Evolutionary conservation across 2,329 filamentous ascomycete genomes (phyloP).

Genomic region (Calonectria leucothoes): DNA sequence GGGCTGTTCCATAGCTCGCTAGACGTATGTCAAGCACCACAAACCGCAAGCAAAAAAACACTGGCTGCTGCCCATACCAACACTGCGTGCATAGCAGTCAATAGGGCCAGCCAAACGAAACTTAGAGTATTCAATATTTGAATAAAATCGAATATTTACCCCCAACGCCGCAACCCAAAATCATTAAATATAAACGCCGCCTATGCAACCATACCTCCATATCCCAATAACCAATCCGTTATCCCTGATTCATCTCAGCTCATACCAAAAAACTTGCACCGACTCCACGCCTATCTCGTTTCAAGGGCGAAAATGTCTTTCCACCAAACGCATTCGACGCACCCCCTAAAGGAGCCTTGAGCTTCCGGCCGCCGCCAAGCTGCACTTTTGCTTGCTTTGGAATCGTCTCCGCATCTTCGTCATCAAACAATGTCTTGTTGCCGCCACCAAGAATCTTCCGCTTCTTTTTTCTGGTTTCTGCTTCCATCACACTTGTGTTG

Average conservation of each 20-base stretch:
- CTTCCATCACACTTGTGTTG: conserved; percentile 39
- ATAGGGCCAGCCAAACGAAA: not conserved
- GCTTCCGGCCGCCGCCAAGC: conserved; percentile 40
- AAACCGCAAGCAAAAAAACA: not conserved
- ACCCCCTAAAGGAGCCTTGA: conserved; percentile 53
- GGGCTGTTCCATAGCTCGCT: too few species aligned
- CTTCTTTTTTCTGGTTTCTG: conserved; percentile 73
- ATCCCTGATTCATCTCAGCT: not conserved
- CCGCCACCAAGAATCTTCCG: conserved; percentile 75
- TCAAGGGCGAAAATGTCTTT: conserved; percentile 76
- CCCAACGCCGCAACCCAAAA: not conserved
- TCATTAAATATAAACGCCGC: conserved; percentile 29
- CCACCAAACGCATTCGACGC: conserved; percentile 62
- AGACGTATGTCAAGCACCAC: not conserved
- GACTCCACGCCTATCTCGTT: conserved; percentile 73
- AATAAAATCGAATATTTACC: not conserved
- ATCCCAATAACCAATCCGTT: not conserved
- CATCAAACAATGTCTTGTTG: conserved; percentile 77
- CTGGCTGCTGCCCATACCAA: not conserved
- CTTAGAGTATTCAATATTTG: not conserved
- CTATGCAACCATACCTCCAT: conserved; percentile 25
- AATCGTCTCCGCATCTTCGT: conserved; percentile 65
- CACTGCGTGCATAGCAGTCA: not conserved
- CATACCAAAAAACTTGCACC: conserved; percentile 70
- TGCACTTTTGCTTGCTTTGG: conserved; percentile 48